phyloP scores from a whole-genome alignment of 225 moss, liverwort and hornwort genomes.

The Rhytidiadelphus loreus region DNA sequence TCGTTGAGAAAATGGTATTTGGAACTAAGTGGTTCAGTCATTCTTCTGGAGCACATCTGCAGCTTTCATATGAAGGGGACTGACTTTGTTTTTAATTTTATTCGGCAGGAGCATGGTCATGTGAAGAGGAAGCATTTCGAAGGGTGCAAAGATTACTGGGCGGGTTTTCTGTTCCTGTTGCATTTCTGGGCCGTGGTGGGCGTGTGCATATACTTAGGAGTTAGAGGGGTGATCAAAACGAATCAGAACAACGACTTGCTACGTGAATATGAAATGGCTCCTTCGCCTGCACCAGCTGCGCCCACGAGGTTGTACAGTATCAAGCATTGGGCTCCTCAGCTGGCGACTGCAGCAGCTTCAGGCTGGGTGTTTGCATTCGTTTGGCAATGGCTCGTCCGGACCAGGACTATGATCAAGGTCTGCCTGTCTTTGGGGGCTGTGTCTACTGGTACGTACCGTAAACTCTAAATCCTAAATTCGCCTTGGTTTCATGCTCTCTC shows the following conservation, averaged over 20 bases:
- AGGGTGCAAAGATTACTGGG: conserved; percentile 52
- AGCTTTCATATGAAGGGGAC: neutral
- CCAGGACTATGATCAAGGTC: conserved; percentile 31
- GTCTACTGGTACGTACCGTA: conserved; percentile 22
- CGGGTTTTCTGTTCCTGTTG: conserved; percentile 30
- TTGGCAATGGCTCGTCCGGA: conserved; percentile 28
- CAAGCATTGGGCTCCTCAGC: conserved; percentile 46
- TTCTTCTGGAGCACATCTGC: neutral
- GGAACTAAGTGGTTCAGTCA: neutral
- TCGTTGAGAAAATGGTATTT: neutral
- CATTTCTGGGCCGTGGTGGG: conserved; percentile 49
- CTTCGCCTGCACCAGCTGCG: conserved; percentile 16
- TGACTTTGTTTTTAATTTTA: neutral
- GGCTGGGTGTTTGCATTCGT: conserved; percentile 45
- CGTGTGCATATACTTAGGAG: conserved; percentile 33
- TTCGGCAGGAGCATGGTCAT: conserved; percentile 20
- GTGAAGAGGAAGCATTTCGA: conserved; percentile 23
- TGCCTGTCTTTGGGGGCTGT: conserved; percentile 40
- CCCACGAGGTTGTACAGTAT: conserved; percentile 27
- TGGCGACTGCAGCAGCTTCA: conserved; percentile 34
- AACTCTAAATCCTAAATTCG: neutral
- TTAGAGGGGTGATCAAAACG: conserved; percentile 28
- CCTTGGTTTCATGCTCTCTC: neutral
- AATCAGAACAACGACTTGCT: conserved; percentile 2
- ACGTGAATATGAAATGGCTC: neutral